Evolutionary conservation across 2,329 filamentous ascomycete genomes (phyloP), one percentile per base, ranked within the genome.

Genomic region (Trichoderma arundinaceum): DNA sequence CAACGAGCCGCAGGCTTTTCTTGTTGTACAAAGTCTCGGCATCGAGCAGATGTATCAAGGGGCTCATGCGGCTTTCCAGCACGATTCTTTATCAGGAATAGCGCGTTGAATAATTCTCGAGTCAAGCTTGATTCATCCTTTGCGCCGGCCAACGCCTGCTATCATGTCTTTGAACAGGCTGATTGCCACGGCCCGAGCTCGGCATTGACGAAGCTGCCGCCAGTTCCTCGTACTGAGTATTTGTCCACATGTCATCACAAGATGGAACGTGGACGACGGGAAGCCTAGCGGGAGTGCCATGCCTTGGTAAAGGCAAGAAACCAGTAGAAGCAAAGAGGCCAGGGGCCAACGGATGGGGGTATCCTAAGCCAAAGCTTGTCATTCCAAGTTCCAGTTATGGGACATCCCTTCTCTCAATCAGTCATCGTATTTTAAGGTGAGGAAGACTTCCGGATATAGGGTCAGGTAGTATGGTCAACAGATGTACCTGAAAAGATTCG

Each of bases 171-270:
- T 22, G 12, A 38, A 35, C 38, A 58, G 38, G 10, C 28, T 46
- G 46, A 59, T 65, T 65, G 53, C 46, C 44, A 33, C 52, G 52
- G 51, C 62, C 53, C 52, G 44, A 58, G 22, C 46, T 57, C 35
- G 52, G 46, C 62, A 59, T 44, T 49, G 32, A 43, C 57, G n/a
- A 49, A 39, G 52, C 44, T 59, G 39, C 32, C 33, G 32, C 41
- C 15, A 52, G 32, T 41, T 56, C 52, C 43, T 41, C 43, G 33
- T n/a, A 38, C 52, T 41, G 32, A 3, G 8, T 64, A 57, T 57
- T 57, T 57, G 41, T 17, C 10, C 4, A 7, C 22, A 32, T 41
- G 33, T 41, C 33, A 49, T 57, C 52, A 49, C 51, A 19, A 41
- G 39, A 57, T 49, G 43, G 33, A 51, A 44, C 52, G 19, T 56